Evolutionary conservation across 768 basidiomycete genomes (phyloP), one percentile per base, ranked within the genome.

Genomic region (Collybia mongolica): DNA sequence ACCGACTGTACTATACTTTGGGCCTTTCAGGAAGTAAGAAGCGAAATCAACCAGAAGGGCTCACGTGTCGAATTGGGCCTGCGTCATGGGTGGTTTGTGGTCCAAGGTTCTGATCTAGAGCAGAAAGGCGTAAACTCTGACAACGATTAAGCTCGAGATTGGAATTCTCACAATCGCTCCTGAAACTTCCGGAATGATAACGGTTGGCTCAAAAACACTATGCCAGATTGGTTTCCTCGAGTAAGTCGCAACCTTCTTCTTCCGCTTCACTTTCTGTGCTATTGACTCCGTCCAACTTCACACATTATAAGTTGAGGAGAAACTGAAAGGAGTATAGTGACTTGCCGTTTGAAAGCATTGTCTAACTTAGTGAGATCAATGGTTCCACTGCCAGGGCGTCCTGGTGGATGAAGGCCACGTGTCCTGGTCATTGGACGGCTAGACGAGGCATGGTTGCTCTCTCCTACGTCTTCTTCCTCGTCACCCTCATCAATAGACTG

Each of bases 271-370:
- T 67, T 88, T 90, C 69, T 90, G 85, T 1, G 90, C 86, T 57
- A 93, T 92, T 47, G 86, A 87, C 59, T 88, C 83, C 11, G 90
- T 93, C 90, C 90, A 93, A 62, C 88, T 89, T 37, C 19, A 24
- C 9, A 5, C 24, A 19, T 47, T 12, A 49, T 14, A 35, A 43
- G 41, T 36, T 53, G 20, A 18, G 38, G 9, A 46, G 39, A 8
- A 36, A 40, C 46, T 44, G n/a, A 24, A n/a, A 22, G 23, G 26
- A 41, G 2, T 54, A 45, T 17, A 47, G 29, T 37, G n/a, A 42
- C 26, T 46, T 42, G 84, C 85, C 88, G 78, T 68, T 92, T 92
- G 73, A 93, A 93, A 5, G 90, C 90, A 62, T 75, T 81, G 62
- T 93, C 90, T 50, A 93, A 64, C 60, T 89, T 89, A 36, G 81